phyloP scores from a whole-genome alignment of 2,329 filamentous ascomycete genomes.

The Monosporascus cannonballus region DNA sequence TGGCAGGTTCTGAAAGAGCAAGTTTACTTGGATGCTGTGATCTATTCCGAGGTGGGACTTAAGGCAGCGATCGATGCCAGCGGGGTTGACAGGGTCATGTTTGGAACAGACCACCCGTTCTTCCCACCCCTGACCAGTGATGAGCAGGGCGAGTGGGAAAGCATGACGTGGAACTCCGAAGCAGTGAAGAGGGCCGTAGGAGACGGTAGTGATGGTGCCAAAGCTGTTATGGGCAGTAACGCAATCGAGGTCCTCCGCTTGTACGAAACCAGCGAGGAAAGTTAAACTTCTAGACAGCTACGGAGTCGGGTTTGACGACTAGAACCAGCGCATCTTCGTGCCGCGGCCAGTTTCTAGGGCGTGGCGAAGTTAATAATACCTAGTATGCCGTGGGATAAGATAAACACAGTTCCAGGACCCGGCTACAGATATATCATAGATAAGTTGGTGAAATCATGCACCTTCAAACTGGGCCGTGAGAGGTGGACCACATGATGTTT shows the following conservation, averaged over 20 bases:
- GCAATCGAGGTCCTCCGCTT: constrained; percentile 22
- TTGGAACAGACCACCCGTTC: constrained; percentile 80
- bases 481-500: too few species aligned
- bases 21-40: constrained; percentile 81
- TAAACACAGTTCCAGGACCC: too few species aligned
- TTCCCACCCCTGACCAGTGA: constrained; percentile 67
- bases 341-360: background rate
- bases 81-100: constrained; percentile 66
- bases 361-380: too few species aligned
- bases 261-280: constrained; percentile 9
- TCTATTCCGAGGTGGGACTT: constrained; percentile 70
- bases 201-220: constrained; percentile 18
- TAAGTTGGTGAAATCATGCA: too few species aligned
- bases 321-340: too few species aligned
- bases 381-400: too few species aligned
- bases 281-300: background rate
- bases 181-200: constrained; percentile 25
- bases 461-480: too few species aligned
- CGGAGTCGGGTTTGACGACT: background rate
- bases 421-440: background rate
- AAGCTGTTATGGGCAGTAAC: constrained; percentile 26
- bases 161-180: constrained; percentile 52
- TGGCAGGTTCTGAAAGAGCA: constrained; percentile 61
- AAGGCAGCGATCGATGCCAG: constrained; percentile 64
- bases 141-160: constrained; percentile 62